These are phyloP conservation scores for Plasmodium sp. DNA, from an alignment of 169 alveolate species.

Conservation along the genomic window DNA sequence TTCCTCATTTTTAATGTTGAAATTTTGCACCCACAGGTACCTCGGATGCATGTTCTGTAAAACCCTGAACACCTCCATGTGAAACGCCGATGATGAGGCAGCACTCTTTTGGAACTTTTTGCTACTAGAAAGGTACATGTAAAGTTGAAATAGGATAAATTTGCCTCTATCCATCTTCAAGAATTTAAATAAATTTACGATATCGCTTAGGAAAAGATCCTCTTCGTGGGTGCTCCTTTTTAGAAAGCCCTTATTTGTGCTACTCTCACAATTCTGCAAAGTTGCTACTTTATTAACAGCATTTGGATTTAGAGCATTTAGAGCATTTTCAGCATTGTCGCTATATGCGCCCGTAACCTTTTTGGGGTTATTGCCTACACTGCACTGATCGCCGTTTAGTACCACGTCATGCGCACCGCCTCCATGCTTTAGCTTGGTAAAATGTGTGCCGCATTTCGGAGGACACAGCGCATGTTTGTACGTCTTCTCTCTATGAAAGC, in stretches of 20 bases:
- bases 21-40: slow-evolving; percentile 21
- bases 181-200: slow-evolving; percentile 24
- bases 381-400: neutral
- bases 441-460: neutral
- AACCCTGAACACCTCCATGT: slow-evolving; percentile 34
- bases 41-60: slow-evolving; percentile 19
- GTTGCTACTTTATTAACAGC: neutral
- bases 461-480: neutral
- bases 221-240: neutral
- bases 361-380: neutral
- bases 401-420: neutral
- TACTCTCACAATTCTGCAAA: neutral
- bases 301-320: neutral
- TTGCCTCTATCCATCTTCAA: slow-evolving; percentile 52
- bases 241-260: neutral
- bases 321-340: slow-evolving; percentile 5
- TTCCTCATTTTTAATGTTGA: slow-evolving; percentile 60
- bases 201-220: neutral
- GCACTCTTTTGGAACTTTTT: slow-evolving; percentile 32
- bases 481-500: slow-evolving; percentile 12
- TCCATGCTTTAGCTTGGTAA: neutral
- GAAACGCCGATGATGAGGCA: slow-evolving; percentile 32
- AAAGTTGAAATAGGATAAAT: slow-evolving; percentile 56
- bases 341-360: neutral
- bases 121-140: slow-evolving; percentile 34